Evolutionary conservation across 345 rosid species (phyloP).

Genomic region (Fremontodendron californicum): DNA sequence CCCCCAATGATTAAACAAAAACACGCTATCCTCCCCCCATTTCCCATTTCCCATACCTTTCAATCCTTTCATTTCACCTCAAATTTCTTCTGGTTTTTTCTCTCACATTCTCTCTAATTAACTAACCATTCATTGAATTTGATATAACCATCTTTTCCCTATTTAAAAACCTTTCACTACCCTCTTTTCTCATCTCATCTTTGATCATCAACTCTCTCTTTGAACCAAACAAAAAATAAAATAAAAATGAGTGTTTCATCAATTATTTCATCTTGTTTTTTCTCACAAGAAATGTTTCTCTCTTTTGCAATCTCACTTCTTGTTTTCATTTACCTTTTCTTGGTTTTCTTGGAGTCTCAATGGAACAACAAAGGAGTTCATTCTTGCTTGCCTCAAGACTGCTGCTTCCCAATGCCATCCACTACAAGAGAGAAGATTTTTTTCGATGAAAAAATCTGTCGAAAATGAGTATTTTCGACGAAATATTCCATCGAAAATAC

Average conservation of each 20-base stretch:
- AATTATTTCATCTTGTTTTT: neutral
- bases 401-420: neutral
- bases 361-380: constrained; percentile 4
- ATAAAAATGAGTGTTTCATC: neutral
- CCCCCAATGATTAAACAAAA: no score
- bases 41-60: no score
- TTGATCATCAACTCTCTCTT: neutral
- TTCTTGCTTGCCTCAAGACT: neutral
- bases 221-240: neutral
- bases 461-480: no score
- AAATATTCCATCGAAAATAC: no score
- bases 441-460: no score
- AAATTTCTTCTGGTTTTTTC: no score
- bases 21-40: no score
- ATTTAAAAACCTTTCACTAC: neutral
- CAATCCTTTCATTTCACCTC: no score
- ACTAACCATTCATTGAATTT: constrained; percentile 1
- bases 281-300: neutral
- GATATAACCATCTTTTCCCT: neutral
- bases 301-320: neutral
- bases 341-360: neutral
- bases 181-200: neutral
- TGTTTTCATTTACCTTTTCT: neutral
- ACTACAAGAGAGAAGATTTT: no score
- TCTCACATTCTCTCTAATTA: neutral